Evolutionary conservation across 2,329 filamentous ascomycete genomes (phyloP).

Genomic region (Paracamarosporium sp.): DNA sequence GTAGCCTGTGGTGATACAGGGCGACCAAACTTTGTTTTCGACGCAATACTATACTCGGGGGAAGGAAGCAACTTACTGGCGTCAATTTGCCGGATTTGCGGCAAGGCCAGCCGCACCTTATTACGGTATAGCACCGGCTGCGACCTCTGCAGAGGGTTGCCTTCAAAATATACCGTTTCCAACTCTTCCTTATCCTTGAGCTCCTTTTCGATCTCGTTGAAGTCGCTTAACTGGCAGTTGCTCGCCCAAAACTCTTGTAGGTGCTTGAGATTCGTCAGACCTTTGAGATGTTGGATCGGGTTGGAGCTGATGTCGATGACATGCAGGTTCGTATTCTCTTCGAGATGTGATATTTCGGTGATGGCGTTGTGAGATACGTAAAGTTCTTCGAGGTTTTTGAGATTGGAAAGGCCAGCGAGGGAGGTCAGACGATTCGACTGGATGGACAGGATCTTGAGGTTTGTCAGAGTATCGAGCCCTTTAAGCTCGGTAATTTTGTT

Average conservation of each 20-base stretch:
- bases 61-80: constrained; percentile 74
- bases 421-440: constrained; percentile 91
- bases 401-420: constrained; percentile 75
- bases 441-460: constrained; percentile 87
- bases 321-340: constrained; percentile 59
- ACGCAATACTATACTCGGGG: neutral
- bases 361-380: constrained; percentile 97
- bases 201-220: constrained; percentile 80
- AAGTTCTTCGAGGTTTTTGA: constrained; percentile 83
- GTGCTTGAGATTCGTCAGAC: constrained; percentile 70
- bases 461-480: constrained; percentile 75
- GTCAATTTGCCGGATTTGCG: constrained; percentile 92
- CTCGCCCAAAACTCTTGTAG: constrained; percentile 95
- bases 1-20: neutral
- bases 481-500: constrained; percentile 91
- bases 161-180: constrained; percentile 94
- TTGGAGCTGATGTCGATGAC: constrained; percentile 93
- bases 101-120: constrained; percentile 87
- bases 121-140: constrained; percentile 89
- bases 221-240: constrained; percentile 81
- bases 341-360: constrained; percentile 74
- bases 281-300: constrained; percentile 75
- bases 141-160: constrained; percentile 83
- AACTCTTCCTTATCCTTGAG: constrained; percentile 80
- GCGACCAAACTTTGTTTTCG: too few species aligned